These are phyloP conservation scores for Raddia distichophylla DNA, from an alignment of 176 grass and related monocot genomes.

Conservation along the genomic window DNA sequence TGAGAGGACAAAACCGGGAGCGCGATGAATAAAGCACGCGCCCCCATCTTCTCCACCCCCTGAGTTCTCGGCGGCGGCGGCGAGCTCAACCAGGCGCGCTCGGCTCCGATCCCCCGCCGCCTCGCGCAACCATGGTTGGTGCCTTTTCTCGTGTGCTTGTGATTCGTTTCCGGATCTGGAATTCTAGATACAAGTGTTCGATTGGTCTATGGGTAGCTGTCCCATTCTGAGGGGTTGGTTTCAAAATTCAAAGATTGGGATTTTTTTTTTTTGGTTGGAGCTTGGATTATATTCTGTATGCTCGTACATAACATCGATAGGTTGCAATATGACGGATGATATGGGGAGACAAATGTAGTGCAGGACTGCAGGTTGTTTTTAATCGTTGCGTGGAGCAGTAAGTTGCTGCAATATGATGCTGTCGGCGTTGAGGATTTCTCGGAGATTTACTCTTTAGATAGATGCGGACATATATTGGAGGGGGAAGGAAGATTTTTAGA, in stretches of 20 bases:
- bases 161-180: not conserved
- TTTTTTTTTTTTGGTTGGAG: not conserved
- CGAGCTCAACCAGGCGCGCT: not conserved
- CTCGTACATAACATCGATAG: not conserved
- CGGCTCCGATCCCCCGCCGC: slow-evolving; percentile 21
- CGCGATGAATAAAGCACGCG: slow-evolving; percentile 27
- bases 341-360: too few relatives aligned
- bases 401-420: not conserved
- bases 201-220: too few relatives aligned
- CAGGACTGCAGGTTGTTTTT: not conserved
- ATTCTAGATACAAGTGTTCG: not conserved
- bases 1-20: not conserved
- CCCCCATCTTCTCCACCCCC: not conserved
- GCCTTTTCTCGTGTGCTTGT: not conserved
- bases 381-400: too few relatives aligned
- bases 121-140: slow-evolving; percentile 44
- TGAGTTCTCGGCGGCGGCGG: slow-evolving; percentile 39
- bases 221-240: not conserved
- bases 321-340: not conserved
- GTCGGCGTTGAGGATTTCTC: not conserved
- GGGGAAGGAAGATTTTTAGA: too few relatives aligned
- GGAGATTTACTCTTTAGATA: not conserved
- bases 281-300: not conserved
- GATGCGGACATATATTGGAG: not conserved
- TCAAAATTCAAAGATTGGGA: not conserved